These are phyloP conservation scores for Melocanna baccifera DNA, from an alignment of 176 grass and related monocot species.

Conservation along the genomic window DNA sequence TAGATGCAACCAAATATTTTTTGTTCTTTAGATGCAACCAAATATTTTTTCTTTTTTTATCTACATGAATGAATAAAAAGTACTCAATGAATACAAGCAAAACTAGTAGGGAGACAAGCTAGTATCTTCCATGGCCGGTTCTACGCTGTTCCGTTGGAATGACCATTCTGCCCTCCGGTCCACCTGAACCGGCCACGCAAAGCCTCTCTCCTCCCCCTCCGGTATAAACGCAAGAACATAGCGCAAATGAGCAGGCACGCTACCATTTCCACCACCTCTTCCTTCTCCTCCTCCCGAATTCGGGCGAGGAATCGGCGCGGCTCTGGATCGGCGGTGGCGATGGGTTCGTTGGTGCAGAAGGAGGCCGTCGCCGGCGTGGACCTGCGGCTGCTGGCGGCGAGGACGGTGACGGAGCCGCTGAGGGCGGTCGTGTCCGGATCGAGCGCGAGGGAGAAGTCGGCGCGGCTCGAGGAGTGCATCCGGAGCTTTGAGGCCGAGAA, in stretches of 20 bases:
- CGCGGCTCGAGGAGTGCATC: slow-evolving; percentile 64
- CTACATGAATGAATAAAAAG: neutral
- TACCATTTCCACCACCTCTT: neutral
- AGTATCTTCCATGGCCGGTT: slow-evolving; percentile 14
- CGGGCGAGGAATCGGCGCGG: neutral
- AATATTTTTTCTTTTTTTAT: neutral
- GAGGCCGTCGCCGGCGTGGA: slow-evolving; percentile 10
- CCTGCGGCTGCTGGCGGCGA: slow-evolving; percentile 44
- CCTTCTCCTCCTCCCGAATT: neutral
- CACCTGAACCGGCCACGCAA: neutral
- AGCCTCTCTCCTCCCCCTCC: too few species aligned
- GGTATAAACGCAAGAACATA: slow-evolving; percentile 38
- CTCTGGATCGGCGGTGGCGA: neutral
- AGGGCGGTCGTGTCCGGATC: slow-evolving; percentile 10
- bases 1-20: too few species aligned
- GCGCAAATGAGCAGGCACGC: neutral
- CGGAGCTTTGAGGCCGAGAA: slow-evolving; percentile 70
- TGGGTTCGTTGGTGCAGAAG: slow-evolving; percentile 10
- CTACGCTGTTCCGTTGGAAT: neutral
- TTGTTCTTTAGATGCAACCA: too few species aligned
- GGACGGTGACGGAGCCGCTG: slow-evolving; percentile 41
- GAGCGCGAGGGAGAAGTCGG: slow-evolving; percentile 22
- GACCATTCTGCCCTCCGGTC: slow-evolving; percentile 11
- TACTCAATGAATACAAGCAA: neutral
- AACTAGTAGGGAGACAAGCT: neutral